Percentiles rank a stretch among this genome's conserved stretches.
These are phyloP conservation scores for Zygoascus tannicola DNA, from an alignment of 805 yeast species.

Conservation along the genomic window DNA sequence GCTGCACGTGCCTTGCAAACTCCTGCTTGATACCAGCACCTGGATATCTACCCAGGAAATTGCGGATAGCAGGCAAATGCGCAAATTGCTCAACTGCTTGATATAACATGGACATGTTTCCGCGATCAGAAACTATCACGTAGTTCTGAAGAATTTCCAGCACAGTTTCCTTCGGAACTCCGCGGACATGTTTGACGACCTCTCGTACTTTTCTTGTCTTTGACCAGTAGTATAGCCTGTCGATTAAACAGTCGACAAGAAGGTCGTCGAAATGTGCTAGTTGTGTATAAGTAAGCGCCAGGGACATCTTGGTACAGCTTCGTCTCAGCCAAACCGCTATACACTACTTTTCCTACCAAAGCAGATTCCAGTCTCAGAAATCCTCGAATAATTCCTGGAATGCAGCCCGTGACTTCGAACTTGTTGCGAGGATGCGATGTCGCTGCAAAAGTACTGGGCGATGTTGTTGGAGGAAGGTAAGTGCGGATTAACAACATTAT, in stretches of 20 bases:
- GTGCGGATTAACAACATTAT: too few relatives aligned
- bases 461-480: too few relatives aligned
- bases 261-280: conserved; percentile 24
- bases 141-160: conserved; percentile 12
- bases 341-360: too few relatives aligned
- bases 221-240: conserved; percentile 25
- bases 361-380: too few relatives aligned
- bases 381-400: too few relatives aligned
- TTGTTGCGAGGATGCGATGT: too few relatives aligned
- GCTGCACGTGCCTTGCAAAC: conserved; percentile 30
- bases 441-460: not conserved
- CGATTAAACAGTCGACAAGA: conserved; percentile 23
- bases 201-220: conserved; percentile 22
- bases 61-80: conserved; percentile 19
- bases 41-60: conserved; percentile 23
- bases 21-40: conserved; percentile 20
- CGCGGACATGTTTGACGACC: conserved; percentile 17
- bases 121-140: conserved; percentile 5
- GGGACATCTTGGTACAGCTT: not conserved
- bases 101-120: not conserved
- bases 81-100: conserved; percentile 24
- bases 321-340: not conserved
- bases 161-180: conserved; percentile 13
- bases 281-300: conserved; percentile 19
- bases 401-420: too few relatives aligned